Base-by-base conservation (phyloP, 331 rosid species). In the Pyracantha coccinea region DNA sequence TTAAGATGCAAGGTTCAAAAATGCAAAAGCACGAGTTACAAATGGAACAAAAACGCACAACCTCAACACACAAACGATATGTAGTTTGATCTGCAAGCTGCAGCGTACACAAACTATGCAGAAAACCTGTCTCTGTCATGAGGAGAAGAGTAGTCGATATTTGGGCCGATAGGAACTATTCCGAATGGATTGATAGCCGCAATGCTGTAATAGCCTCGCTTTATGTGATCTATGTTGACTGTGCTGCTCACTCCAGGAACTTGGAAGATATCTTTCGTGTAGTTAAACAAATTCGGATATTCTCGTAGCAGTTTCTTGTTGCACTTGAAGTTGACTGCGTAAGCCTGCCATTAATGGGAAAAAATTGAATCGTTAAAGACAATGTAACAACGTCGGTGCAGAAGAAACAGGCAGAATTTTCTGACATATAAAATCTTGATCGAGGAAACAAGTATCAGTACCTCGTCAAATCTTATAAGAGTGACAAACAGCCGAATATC, bases 401-500 rank as follows among this genome's bases (percentile, higher is more conserved):
- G 2, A 23, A 73, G n/a, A 73, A 6, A 69, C 24, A 23, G 11
- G 63, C 32, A 38, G 33, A 28, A 50, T 35, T 25, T 57, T 45
- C 25, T 3, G 4, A 61, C 50, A 66, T 62, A 4, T 19, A 20
- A 16, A 80, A 12, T 20, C 28, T 44, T 15, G 41, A 14, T 28
- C 28, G 54, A 61, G 27, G 21, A 55, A 54, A 68, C 58, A 68
- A 63, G 50, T 15, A 78, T 67, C 23, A 38, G 64, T 86, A 94
- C 99, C 99, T 94, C 97, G 45, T 94, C 99, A 75, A 94, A 94
- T 90, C 99, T 82, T 77, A 94, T 91, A 38, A 94, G 87, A 70
- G 99, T 94, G 80, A 94, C 97, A 58, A 94, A 94, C 79, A 94
- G 75, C 21, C 96, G 95, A 75, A 94, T 76, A 80, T 94, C 99